phyloP scores from a whole-genome alignment of 495 filamentous ascomycete species.

The Aspergillus saccharolyticus region DNA sequence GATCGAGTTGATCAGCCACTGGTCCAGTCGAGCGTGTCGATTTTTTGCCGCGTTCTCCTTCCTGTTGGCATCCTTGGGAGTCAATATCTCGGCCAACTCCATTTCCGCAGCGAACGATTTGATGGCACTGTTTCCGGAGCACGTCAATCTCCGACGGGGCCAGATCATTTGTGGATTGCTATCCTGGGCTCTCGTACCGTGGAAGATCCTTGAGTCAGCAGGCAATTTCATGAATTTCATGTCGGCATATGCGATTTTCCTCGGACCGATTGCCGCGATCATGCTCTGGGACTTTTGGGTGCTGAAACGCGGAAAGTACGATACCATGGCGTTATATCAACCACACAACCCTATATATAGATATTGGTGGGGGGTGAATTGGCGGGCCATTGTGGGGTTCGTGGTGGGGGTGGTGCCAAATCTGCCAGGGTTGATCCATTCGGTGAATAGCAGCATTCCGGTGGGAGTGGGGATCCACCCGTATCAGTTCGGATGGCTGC shows the following conservation, averaged over 20 bases:
- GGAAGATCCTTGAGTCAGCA: slow-evolving; percentile 58
- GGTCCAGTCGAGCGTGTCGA: slow-evolving; percentile 46
- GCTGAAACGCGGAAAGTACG: slow-evolving; percentile 55
- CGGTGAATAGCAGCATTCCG: slow-evolving; percentile 40
- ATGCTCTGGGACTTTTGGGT: slow-evolving; percentile 66
- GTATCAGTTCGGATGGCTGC: slow-evolving; percentile 53
- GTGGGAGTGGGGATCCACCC: slow-evolving; percentile 46
- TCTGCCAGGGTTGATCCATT: slow-evolving; percentile 53
- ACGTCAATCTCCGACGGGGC: slow-evolving; percentile 59
- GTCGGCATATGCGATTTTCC: slow-evolving; percentile 61
- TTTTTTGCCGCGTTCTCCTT: slow-evolving; percentile 48
- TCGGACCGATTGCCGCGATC: slow-evolving; percentile 64
- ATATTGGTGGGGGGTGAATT: slow-evolving; percentile 58
- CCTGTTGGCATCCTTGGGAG: slow-evolving; percentile 42
- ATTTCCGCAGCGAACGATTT: slow-evolving; percentile 63
- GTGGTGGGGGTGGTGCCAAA: slow-evolving; percentile 57
- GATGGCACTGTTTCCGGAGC: slow-evolving; percentile 52
- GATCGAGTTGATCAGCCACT: slow-evolving; percentile 38
- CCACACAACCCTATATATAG: slow-evolving; percentile 37
- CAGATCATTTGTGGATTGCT: slow-evolving; percentile 55
- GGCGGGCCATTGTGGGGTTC: slow-evolving; percentile 60
- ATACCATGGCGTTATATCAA: slow-evolving; percentile 50
- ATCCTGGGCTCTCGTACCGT: slow-evolving; percentile 58
- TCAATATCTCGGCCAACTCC: slow-evolving; percentile 63
- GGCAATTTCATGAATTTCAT: slow-evolving; percentile 57